phyloP scores from a whole-genome alignment of 345 rosid species.

The Melaleuca alternifolia region DNA sequence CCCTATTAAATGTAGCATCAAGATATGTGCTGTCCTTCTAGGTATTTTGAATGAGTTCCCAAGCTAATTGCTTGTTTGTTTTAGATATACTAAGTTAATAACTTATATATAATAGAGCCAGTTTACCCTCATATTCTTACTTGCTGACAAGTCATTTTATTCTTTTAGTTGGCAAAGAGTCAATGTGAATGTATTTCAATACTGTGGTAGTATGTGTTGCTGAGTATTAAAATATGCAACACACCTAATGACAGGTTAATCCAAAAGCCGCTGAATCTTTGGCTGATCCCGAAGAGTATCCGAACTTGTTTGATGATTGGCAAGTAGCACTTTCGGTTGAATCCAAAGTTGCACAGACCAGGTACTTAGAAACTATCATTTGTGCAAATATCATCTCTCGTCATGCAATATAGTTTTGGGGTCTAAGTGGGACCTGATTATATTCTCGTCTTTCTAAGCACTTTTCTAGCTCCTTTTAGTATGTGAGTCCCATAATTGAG shows the following conservation, averaged over 20 bases:
- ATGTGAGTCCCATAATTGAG: background rate
- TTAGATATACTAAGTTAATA: background rate
- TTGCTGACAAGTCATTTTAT: background rate
- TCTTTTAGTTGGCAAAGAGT: background rate
- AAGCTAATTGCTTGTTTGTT: background rate
- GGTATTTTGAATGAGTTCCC: background rate
- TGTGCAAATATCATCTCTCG: background rate
- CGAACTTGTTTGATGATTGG: conserved; percentile 98
- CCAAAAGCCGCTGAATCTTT: conserved; percentile 97
- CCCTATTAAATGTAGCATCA: background rate
- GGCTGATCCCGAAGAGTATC: conserved; percentile 98
- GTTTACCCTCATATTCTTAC: background rate
- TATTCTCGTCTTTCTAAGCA: background rate
- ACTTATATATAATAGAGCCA: background rate
- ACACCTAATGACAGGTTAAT: conserved; percentile 48
- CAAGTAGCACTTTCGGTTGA: conserved; percentile 90
- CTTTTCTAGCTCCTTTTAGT: background rate
- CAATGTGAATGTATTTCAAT: background rate
- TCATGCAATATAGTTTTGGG: background rate
- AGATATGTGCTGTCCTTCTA: background rate
- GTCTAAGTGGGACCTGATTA: background rate
- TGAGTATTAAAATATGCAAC: background rate
- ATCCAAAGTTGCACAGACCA: conserved; percentile 57
- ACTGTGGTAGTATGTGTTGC: background rate
- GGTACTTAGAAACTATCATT: conserved; percentile 27